Evolutionary conservation across 2,329 filamentous ascomycete genomes (phyloP).

Genomic region (Penicillium sumatraense): DNA sequence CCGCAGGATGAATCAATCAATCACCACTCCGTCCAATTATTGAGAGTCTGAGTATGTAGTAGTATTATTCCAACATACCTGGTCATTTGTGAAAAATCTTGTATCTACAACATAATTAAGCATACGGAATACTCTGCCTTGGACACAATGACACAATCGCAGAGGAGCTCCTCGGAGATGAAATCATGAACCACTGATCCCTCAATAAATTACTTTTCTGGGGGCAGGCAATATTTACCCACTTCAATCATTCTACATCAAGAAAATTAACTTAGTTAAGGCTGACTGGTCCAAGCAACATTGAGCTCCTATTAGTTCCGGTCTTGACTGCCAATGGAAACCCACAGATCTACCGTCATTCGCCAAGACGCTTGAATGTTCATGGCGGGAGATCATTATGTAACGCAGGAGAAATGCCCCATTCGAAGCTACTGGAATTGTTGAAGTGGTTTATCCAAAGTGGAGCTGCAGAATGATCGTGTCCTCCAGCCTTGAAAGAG

Average conservation of each 20-base stretch:
- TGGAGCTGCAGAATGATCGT: not conserved
- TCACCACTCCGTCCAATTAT: not conserved
- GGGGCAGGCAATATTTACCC: not conserved
- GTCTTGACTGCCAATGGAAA: conserved; percentile 6
- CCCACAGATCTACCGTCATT: conserved; percentile 13
- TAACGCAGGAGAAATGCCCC: conserved; percentile 16
- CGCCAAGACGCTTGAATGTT: conserved; percentile 2
- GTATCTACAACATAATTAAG: too few relatives aligned
- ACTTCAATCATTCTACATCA: not conserved
- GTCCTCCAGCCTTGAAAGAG: not conserved
- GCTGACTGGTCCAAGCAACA: not conserved
- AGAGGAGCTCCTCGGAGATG: not conserved
- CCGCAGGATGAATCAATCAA: not conserved
- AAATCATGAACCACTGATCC: not conserved
- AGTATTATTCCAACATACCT: too few relatives aligned
- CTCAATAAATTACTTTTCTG: conserved; percentile 1
- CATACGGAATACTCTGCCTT: too few relatives aligned
- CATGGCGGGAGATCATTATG: conserved; percentile 26
- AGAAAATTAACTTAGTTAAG: not conserved
- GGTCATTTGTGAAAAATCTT: too few relatives aligned
- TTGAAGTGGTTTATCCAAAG: not conserved
- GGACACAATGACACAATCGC: not conserved
- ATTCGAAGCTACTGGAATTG: conserved; percentile 19
- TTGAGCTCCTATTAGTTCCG: conserved; percentile 7
- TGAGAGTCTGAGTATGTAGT: too few relatives aligned